phyloP scores from a whole-genome alignment of 306 rosid genomes.

The Cucumis sativus region Cucumber_9930_V3 NC_026655.2:7305001-7305500 shows the following conservation, averaged over 20 bases:
- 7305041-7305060: neutral
- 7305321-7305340: neutral
- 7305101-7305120: neutral
- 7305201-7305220: neutral
- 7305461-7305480: neutral
- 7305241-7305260: constrained; percentile 16
- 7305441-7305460: constrained; percentile 11
- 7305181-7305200: neutral
- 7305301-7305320: constrained; percentile 3
- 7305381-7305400: neutral
- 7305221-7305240: too few relatives aligned
- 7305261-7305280: constrained; percentile 4
- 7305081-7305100: neutral
- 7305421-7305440: constrained; percentile 7
- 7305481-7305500: neutral
- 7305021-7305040: neutral
- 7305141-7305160: neutral
- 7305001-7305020: neutral
- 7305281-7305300: constrained; percentile 4
- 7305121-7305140: neutral
- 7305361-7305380: neutral
- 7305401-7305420: constrained; percentile 9
- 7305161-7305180: neutral
- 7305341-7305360: neutral
- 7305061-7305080: neutral